A percentile compares a stretch with the other conserved stretches of the same genome.
These are phyloP conservation scores for Coelastrella sp. DNA, from an alignment of 139 green algal species.

Conservation along the genomic window DNA sequence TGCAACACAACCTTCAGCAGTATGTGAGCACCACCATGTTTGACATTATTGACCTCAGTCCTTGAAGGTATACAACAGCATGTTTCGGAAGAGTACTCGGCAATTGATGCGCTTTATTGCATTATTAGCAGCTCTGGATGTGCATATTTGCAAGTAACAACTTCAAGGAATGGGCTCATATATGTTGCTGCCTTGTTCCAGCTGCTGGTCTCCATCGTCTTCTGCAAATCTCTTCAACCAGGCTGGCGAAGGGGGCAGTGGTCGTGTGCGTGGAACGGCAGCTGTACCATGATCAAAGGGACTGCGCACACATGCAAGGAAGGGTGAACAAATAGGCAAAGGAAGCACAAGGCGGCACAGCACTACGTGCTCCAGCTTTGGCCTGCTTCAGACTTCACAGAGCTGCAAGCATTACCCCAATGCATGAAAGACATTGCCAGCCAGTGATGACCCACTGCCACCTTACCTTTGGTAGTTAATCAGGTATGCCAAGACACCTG, in stretches of 20 bases:
- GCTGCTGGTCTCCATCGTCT: not conserved
- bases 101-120: too few relatives aligned
- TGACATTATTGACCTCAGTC: too few relatives aligned
- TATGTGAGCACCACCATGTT: too few relatives aligned
- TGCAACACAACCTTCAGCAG: too few relatives aligned
- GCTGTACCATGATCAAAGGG: not conserved
- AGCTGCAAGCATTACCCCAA: not conserved
- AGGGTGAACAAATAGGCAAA: not conserved
- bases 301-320: not conserved
- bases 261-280: not conserved
- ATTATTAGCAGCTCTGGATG: too few relatives aligned
- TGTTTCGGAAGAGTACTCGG: too few relatives aligned
- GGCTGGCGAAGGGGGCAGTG: not conserved
- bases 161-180: too few relatives aligned
- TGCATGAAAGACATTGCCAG: not conserved
- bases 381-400: not conserved
- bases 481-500: conserved; percentile 18
- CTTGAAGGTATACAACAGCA: too few relatives aligned
- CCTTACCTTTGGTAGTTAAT: conserved; percentile 46
- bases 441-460: not conserved
- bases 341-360: not conserved
- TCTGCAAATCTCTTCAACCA: conserved; percentile 12
- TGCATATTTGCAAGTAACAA: too few relatives aligned
- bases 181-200: too few relatives aligned
- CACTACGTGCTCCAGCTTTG: not conserved